Evolutionary conservation across 371 early-diverging fungal species (phyloP), one percentile per base, ranked within the genome.

Genomic region (Umbelopsis sp.): DNA sequence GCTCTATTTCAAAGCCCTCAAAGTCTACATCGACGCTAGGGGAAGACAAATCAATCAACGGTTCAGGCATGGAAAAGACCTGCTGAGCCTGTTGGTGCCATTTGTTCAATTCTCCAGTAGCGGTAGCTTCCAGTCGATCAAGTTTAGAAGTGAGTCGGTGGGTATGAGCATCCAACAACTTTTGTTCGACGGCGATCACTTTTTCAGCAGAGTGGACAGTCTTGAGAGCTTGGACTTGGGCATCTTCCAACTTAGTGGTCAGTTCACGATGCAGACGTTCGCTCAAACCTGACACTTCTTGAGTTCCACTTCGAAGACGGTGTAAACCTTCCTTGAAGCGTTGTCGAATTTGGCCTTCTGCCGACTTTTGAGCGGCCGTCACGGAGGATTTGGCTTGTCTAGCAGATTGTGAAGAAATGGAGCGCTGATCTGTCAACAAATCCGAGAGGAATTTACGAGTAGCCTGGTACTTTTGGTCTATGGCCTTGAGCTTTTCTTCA

Each of bases 1-100:
- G 57, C 14, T 57, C 57, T 37, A 57, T 57, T 35, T 57, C 57
- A 18, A 57, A 57, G 16, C 57, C 57, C 35, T 57, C 57, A 12
- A 57, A 35, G 18, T 57, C 57, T 1, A 32, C 57, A 12, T 57
- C 57, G 4, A 57, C 57, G 12, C 9, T 18, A 8, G 57, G 14
- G 3, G 57, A 24, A 11, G 37, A 16, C 29, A 57, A 18, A 32
- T 57, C 57, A 35, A 57, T 18, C 57, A 32, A 35, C 8, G 57
- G 57, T 29, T 57, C 37, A 12, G 11, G 1, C 18, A 57, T 29
- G 57, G 57, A 35, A 14, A 57, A 29, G 18, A 57, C 57, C 14
- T 35, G 11, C 35, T 57, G 29, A 57, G 57, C 57, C 29, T 57
- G 57, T 29, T 57, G 29, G 4, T 32, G 12, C 57, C 29, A 57